Evolutionary conservation across 345 rosid species (phyloP), one percentile per base, ranked within the genome.

Genomic region (Pseudoturritis turrita): DNA sequence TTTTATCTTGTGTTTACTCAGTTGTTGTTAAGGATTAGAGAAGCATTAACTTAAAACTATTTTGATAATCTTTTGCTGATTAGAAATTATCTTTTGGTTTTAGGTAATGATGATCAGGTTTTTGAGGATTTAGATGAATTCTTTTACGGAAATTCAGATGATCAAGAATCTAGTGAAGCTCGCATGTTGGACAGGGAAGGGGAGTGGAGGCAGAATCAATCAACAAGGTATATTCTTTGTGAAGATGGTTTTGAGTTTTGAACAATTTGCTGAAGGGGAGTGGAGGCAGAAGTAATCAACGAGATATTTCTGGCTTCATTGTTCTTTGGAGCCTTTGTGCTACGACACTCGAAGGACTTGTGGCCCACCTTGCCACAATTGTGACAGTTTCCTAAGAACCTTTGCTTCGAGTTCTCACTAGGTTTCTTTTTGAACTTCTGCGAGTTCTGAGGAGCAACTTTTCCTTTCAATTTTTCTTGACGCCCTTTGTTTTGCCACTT

Each of bases 111-210:
- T 69, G 79, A 74, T 72, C 39, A 46, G 21, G 63, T 69, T 43
- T 46, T 77, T 53, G 58, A 64, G 77, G 67, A 56, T 36, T 72
- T 74, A 31, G 87, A 79, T 53, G 88, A 74, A 55, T 58, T 79
- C 13, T 61, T 79, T 10, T 86, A 83, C 81, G 83, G 64, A 77
- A 79, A 57, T 69, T 79, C 73, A 19, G 85, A 85, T 25, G 91
- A 83, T n/a, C n/a, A n/a, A 50, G 87, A 78, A 68, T 47, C 65
- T 13, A 72, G 78, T 44, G 78, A 73, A 68, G 14, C 68, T 21
- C 56, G 75, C 47, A 68, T 69, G 15, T 68, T 81, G 74, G 80
- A 83, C 56, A 74, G 88, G 55, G 90, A 86, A 11, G 67, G 85
- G 80, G 62, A 62, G 79, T 72, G 57, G 64, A 85, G 89, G 65